Percentiles rank a stretch among this genome's conserved stretches.
phyloP scores from a whole-genome alignment of 2,329 filamentous ascomycete genomes.

The Ophiostoma novo-ulmi region DNA sequence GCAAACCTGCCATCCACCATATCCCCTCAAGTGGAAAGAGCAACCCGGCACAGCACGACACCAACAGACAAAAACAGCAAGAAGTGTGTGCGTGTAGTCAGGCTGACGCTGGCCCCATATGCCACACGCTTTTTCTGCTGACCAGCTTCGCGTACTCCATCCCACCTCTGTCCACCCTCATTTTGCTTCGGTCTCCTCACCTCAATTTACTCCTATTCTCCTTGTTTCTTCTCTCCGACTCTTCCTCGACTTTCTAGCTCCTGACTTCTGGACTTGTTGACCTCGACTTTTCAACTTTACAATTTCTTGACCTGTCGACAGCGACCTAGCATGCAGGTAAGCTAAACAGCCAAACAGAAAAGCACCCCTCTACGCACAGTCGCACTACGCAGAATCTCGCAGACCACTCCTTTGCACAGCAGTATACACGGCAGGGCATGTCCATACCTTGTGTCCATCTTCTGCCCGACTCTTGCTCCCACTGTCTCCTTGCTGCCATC shows the following conservation, averaged over 20 bases:
- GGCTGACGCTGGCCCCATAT: conserved; percentile 5
- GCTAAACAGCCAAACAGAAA: background rate
- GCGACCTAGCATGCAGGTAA: background rate
- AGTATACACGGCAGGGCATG: background rate
- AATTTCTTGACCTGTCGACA: background rate
- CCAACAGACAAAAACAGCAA: background rate
- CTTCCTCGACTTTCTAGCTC: background rate
- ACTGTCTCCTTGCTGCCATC: background rate
- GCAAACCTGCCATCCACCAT: background rate
- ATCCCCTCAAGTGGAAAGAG: background rate
- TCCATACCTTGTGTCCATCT: background rate
- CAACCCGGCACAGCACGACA: background rate
- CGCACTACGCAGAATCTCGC: background rate
- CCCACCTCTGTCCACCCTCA: conserved; percentile 4
- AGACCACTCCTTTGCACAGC: background rate
- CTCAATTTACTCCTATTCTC: background rate
- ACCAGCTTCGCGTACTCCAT: background rate
- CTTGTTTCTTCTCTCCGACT: background rate
- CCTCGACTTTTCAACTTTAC: background rate
- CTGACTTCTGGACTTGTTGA: background rate
- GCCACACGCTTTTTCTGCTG: background rate
- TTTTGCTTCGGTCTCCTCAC: background rate
- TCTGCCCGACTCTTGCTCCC: background rate
- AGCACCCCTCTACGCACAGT: background rate
- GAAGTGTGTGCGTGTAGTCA: conserved; percentile 1